These are phyloP conservation scores for Diaporthe destruens DNA, from an alignment of 2,329 filamentous ascomycete species.

Conservation along the genomic window DNA sequence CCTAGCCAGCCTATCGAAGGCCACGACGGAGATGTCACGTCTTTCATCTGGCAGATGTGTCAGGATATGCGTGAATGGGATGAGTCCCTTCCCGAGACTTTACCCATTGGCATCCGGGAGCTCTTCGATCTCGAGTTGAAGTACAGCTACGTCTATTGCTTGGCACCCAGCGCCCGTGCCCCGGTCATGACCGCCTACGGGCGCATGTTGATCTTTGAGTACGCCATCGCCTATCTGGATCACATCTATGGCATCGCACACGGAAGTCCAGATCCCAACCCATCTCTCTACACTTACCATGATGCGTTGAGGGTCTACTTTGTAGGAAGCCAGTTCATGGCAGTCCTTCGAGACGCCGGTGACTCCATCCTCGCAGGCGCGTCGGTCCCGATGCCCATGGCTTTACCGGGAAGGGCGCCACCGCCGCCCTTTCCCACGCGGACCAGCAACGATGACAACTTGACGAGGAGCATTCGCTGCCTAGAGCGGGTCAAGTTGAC, in stretches of 20 bases:
- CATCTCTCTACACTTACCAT: slow-evolving; percentile 84
- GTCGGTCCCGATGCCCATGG: slow-evolving; percentile 58
- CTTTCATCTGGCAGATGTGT: slow-evolving; percentile 82
- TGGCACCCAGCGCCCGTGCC: slow-evolving; percentile 82
- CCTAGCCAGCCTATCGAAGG: slow-evolving; percentile 69
- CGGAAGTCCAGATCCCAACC: slow-evolving; percentile 67
- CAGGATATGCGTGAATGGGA: slow-evolving; percentile 85
- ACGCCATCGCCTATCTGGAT: slow-evolving; percentile 84
- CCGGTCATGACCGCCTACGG: slow-evolving; percentile 81
- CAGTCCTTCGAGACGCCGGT: slow-evolving; percentile 69
- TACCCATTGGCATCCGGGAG: slow-evolving; percentile 75
- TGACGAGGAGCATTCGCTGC: slow-evolving; percentile 68
- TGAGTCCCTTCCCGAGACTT: slow-evolving; percentile 76
- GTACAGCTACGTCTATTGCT: slow-evolving; percentile 91
- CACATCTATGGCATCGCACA: slow-evolving; percentile 75
- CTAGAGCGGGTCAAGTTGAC: slow-evolving; percentile 67
- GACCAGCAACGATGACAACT: slow-evolving; percentile 59
- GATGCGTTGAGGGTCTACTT: slow-evolving; percentile 89
- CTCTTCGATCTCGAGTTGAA: slow-evolving; percentile 89
- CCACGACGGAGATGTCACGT: slow-evolving; percentile 66
- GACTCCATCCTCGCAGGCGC: slow-evolving; percentile 67
- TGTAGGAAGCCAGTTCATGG: slow-evolving; percentile 73
- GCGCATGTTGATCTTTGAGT: slow-evolving; percentile 86
- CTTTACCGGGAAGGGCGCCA: slow-evolving; percentile 60
- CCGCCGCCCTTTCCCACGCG: slow-evolving; percentile 67